Conservation (phyloP, 306 rosid species). For the Cicer yamashitae region DNA sequence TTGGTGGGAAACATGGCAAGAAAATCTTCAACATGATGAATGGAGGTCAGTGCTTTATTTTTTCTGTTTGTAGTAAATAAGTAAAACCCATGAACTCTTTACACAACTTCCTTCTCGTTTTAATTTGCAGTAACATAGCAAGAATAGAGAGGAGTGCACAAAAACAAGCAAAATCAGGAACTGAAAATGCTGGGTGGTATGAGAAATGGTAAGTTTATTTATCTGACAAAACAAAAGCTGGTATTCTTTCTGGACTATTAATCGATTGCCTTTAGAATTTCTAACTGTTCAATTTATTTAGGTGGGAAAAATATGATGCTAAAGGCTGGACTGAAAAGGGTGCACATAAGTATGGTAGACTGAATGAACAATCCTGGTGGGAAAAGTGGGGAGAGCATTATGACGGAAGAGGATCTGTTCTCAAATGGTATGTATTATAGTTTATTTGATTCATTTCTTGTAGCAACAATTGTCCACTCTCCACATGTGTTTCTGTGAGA, state of each 20-base stretch:
- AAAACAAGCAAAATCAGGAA: conserved; percentile 96
- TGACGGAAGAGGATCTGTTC: conserved; percentile 96
- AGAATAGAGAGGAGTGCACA: conserved; percentile 97
- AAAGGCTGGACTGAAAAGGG: conserved; percentile 99
- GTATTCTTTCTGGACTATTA: conserved; percentile 11
- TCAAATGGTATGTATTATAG: conserved; percentile 73
- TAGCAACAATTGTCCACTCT: conserved; percentile 15
- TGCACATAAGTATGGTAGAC: conserved; percentile 95
- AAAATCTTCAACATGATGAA: conserved; percentile 96
- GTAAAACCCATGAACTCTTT: conserved; percentile 17
- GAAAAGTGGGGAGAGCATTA: conserved; percentile 99
- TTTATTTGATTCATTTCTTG: conserved; percentile 1
- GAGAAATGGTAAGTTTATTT: conserved; percentile 83
- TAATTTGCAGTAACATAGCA: conserved; percentile 79
- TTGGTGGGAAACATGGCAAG: conserved; percentile 99
- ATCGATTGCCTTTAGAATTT: conserved; percentile 23
- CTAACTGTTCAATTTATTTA: conserved; percentile 50
- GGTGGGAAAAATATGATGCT: conserved; percentile 99
- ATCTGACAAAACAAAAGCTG: conserved; percentile 8
- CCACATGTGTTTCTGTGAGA: background rate
- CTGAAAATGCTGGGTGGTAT: conserved; percentile 97
- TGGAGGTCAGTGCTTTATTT: conserved; percentile 72
- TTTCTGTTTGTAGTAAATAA: conserved; percentile 31
- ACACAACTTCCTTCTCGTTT: conserved; percentile 41
- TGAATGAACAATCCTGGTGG: conserved; percentile 99